Percentiles rank a stretch among this genome's conserved stretches.
Conservation (phyloP, 192 early-diverging fungal genomes). For the Oehlia diaphana region DNA sequence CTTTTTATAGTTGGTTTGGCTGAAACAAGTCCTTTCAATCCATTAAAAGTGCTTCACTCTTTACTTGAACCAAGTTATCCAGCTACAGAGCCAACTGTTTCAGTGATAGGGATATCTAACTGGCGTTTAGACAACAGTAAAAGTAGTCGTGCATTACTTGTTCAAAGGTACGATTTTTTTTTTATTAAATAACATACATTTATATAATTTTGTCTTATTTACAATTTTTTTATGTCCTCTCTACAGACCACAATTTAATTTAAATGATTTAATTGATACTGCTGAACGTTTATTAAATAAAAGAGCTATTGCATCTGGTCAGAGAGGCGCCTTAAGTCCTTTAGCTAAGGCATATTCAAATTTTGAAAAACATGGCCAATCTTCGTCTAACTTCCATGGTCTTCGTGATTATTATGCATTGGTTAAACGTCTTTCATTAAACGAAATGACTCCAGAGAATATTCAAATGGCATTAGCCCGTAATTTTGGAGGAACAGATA, state of each 20-base stretch:
- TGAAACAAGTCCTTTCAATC: conserved; percentile 18
- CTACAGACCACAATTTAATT: not conserved
- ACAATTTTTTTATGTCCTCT: not conserved
- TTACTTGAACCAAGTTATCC: not conserved
- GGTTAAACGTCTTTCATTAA: not conserved
- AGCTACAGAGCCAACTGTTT: not conserved
- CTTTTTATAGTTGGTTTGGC: conserved; percentile 20
- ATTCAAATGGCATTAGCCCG: conserved; percentile 20
- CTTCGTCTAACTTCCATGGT: conserved; percentile 24
- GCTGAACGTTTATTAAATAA: not conserved
- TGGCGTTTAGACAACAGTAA: conserved; percentile 29
- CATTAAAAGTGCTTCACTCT: not conserved
- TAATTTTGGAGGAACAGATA: conserved; percentile 28
- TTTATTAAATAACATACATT: not conserved
- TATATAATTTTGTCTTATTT: not conserved
- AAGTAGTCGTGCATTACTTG: conserved; percentile 24
- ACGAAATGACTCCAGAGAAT: not conserved
- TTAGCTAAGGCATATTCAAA: not conserved
- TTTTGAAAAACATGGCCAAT: conserved; percentile 7
- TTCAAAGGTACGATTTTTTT: not conserved
- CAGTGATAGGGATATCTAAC: conserved; percentile 31
- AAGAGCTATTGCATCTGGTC: not conserved
- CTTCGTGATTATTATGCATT: not conserved
- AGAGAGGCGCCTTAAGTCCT: not conserved
- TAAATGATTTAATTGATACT: not conserved